Conservation (phyloP, 371 early-diverging fungal genomes). For the Mortierella sp. region DNA sequence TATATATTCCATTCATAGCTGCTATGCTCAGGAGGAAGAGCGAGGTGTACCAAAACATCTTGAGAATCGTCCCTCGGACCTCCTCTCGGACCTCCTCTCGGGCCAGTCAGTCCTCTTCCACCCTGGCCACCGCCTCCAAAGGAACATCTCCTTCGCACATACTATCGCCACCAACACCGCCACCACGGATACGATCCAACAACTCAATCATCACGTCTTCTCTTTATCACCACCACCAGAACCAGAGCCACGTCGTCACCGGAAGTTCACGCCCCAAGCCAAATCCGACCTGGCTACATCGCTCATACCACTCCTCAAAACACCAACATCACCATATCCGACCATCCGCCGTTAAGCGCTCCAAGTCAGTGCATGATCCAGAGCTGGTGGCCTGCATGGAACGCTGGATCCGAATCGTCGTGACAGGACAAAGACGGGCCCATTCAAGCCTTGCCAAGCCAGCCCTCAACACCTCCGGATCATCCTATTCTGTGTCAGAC, state of each 20-base stretch:
- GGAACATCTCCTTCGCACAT: not conserved
- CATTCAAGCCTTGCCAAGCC: constrained; percentile 35
- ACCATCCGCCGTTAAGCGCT: constrained; percentile 2
- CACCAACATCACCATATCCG: not conserved
- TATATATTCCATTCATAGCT: not conserved
- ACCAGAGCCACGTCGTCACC: not conserved
- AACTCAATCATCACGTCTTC: not conserved
- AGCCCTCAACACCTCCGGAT: not conserved
- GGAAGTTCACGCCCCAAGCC: not conserved
- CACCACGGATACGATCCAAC: not conserved
- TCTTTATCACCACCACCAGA: not conserved
- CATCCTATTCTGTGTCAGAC: constrained; percentile 23
- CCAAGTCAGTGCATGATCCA: constrained; percentile 32
- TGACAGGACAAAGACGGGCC: constrained; percentile 22
- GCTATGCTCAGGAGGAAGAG: constrained; percentile 54
- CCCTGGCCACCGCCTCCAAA: not conserved
- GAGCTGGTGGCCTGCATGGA: constrained; percentile 47
- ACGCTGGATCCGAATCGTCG: constrained; percentile 39
- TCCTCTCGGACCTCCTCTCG: constrained; percentile 19
- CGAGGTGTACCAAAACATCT: constrained; percentile 36
- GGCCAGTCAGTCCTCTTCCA: not conserved
- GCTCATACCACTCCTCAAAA: not conserved
- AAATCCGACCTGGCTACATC: not conserved
- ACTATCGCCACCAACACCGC: not conserved
- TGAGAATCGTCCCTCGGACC: constrained; percentile 28